phyloP scores from a whole-genome alignment of 345 rosid genomes.

The Streptanthus diversifolius region DNA sequence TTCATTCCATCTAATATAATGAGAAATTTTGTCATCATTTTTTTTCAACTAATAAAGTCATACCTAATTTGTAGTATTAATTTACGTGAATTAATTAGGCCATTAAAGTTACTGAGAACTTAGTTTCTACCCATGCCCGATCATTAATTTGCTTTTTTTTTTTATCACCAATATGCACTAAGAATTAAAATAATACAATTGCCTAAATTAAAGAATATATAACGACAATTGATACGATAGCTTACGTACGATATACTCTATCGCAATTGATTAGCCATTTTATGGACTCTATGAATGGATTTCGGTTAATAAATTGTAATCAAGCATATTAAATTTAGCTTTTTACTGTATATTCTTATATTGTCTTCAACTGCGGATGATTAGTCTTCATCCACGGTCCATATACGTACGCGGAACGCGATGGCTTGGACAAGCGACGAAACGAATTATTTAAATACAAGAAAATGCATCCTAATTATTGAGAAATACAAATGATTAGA shows the following conservation, averaged over 20 bases:
- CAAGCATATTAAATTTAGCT: neutral
- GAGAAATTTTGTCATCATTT: neutral
- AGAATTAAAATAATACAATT: neutral
- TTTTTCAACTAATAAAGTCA: neutral
- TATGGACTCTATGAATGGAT: neutral
- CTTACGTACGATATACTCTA: neutral
- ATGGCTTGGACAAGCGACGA: slow-evolving; percentile 1
- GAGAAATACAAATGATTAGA: slow-evolving; percentile 30
- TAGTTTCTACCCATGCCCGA: neutral
- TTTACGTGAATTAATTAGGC: neutral
- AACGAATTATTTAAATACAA: neutral
- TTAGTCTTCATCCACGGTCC: slow-evolving; percentile 7
- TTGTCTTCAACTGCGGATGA: neutral
- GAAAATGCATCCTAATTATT: slow-evolving; percentile 17
- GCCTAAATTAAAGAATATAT: slow-evolving; percentile 13
- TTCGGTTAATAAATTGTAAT: neutral
- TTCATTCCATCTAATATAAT: neutral
- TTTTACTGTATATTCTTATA: neutral
- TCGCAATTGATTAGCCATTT: slow-evolving; percentile 8
- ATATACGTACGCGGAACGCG: slow-evolving; percentile 8
- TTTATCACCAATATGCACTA: neutral
- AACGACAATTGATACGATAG: neutral
- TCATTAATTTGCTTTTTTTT: neutral
- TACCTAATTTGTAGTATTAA: neutral
- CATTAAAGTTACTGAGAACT: neutral